These are phyloP conservation scores for Cadophora malorum DNA, from an alignment of 2,329 filamentous ascomycete genomes.

Conservation along the genomic window DNA sequence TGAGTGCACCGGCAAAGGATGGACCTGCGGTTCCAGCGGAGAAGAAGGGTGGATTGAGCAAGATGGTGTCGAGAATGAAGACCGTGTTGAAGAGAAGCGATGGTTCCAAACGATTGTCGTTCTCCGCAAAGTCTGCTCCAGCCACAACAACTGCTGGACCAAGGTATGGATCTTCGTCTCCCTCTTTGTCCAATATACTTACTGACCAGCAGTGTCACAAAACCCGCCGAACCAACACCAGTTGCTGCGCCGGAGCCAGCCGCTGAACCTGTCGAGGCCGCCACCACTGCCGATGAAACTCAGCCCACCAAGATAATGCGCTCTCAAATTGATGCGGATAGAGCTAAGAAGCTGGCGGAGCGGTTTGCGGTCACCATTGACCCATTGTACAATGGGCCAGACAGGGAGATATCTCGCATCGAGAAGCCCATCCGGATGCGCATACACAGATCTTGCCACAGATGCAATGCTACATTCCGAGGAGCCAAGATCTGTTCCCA, in stretches of 20 bases:
- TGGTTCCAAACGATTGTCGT: conserved; percentile 40
- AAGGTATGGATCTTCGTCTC: conserved; percentile 33
- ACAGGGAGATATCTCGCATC: conserved; percentile 55
- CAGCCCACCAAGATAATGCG: conserved; percentile 37
- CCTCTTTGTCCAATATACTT: background rate
- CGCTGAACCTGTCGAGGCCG: conserved; percentile 17
- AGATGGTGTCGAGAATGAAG: conserved; percentile 41
- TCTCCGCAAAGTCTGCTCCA: conserved; percentile 26
- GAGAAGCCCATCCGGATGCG: conserved; percentile 81
- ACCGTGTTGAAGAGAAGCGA: conserved; percentile 41
- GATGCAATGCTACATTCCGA: conserved; percentile 78
- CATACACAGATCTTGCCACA: conserved; percentile 80
- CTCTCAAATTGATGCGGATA: conserved; percentile 42
- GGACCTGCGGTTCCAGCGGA: conserved; percentile 33
- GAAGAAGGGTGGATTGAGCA: conserved; percentile 41
- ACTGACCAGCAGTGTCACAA: conserved; percentile 30
- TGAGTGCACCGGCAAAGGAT: conserved; percentile 37
- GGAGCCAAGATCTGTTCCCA: conserved; percentile 73
- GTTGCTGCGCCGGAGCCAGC: conserved; percentile 21
- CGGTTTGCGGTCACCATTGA: conserved; percentile 47
- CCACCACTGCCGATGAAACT: conserved; percentile 25
- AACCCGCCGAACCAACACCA: conserved; percentile 22
- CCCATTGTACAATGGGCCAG: conserved; percentile 31
- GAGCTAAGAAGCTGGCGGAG: conserved; percentile 46
- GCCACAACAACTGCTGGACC: conserved; percentile 25